A percentile compares a stretch with the other conserved stretches of the same genome.
Conservation (phyloP, 2,329 filamentous ascomycete species). For the Colletotrichum eremochloae region DNA sequence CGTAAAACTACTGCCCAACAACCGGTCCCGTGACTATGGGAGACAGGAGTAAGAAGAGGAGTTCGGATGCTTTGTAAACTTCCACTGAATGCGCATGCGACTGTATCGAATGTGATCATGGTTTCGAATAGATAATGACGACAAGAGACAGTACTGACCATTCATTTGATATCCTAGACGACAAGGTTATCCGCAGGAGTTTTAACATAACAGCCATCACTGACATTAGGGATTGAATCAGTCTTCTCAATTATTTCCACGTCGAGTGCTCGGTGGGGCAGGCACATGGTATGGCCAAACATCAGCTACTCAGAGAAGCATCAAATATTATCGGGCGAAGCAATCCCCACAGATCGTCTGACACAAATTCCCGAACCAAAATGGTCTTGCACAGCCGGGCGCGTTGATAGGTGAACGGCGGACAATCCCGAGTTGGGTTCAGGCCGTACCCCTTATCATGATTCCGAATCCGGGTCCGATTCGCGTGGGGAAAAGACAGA, state of each 20-base stretch:
- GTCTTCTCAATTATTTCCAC: neutral
- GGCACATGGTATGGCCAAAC: neutral
- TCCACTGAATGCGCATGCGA: too few species aligned
- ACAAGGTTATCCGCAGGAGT: too few species aligned
- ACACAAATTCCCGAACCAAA: neutral
- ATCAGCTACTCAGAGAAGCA: neutral
- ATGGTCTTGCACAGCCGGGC: neutral
- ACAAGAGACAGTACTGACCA: too few species aligned
- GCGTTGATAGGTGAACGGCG: neutral
- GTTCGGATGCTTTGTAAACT: neutral
- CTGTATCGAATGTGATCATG: neutral
- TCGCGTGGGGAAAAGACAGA: neutral
- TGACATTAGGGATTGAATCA: too few species aligned
- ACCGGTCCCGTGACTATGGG: neutral
- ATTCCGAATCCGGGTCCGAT: slow-evolving; percentile 7
- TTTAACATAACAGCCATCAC: neutral
- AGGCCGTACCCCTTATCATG: neutral
- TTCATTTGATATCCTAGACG: neutral
- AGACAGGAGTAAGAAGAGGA: too few species aligned
- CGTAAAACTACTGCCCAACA: neutral
- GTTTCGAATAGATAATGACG: neutral
- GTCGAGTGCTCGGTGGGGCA: neutral
- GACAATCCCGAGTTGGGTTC: neutral
- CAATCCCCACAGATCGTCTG: neutral
- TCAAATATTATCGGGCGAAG: neutral